phyloP scores from a whole-genome alignment of 192 early-diverging fungal species.

The Coemansia biformis region DNA sequence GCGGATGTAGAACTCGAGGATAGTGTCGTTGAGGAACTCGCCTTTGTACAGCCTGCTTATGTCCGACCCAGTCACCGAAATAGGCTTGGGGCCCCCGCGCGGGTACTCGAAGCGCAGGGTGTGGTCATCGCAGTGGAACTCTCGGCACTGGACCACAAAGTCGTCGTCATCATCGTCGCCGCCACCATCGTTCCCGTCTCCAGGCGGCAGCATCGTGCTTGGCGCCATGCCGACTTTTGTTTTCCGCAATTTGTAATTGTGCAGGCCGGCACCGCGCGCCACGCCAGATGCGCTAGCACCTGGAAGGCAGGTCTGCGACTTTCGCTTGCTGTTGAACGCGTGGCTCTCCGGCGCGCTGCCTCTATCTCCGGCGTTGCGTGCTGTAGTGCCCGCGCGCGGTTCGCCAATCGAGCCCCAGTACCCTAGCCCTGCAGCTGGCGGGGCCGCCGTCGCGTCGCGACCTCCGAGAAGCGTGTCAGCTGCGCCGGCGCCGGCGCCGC shows the following conservation, averaged over 20 bases:
- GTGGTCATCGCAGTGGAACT: slow-evolving; percentile 14
- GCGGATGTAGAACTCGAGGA: slow-evolving; percentile 83
- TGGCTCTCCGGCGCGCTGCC: background rate
- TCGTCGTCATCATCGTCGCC: slow-evolving; percentile 8
- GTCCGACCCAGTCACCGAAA: slow-evolving; percentile 64
- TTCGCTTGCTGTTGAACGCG: slow-evolving; percentile 9
- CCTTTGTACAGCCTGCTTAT: slow-evolving; percentile 57
- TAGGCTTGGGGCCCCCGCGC: slow-evolving; percentile 44
- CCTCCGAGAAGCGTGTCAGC: background rate
- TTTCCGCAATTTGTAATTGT: slow-evolving; percentile 19
- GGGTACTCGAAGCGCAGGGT: slow-evolving; percentile 51
- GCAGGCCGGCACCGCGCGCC: background rate
- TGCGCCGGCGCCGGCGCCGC: too few relatives aligned
- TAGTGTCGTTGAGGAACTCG: slow-evolving; percentile 84
- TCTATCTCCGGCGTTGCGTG: background rate
- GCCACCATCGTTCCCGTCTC: slow-evolving; percentile 1
- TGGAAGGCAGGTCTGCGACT: background rate
- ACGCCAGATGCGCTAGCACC: background rate
- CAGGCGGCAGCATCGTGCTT: background rate
- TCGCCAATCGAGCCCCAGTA: slow-evolving; percentile 21
- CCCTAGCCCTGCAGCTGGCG: background rate
- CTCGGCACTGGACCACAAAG: slow-evolving; percentile 10
- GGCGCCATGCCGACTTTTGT: background rate
- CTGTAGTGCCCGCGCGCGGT: too few relatives aligned
- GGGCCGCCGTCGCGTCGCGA: background rate